Evolutionary conservation across 805 yeast genomes (phyloP), one percentile per base, ranked within the genome.

Genomic region (Wickerhamiella sergipiensis): DNA sequence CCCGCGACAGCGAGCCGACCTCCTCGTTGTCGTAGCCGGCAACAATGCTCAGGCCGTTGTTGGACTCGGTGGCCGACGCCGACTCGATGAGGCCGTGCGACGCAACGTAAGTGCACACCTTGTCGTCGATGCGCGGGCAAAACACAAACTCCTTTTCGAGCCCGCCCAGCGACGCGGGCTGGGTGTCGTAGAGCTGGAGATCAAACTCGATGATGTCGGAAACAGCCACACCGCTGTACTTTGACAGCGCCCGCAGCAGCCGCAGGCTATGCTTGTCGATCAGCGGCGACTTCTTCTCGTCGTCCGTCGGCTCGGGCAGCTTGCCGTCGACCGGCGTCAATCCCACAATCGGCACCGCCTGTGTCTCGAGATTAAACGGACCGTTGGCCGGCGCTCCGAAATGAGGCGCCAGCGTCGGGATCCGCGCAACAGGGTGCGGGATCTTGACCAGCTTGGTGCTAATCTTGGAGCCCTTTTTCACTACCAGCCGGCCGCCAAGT

Each of bases 401-500:
- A 68, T 86, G 95, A 3, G 89, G 89, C 6, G 95, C 95, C 61
- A 87, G 71, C 1, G 90, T 76, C 5, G 95, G 94, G 50, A 86
- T 83, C 58, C 80, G 80, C 13, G 89, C 95, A 59, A 86, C 57
- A 19, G 73, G 74, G 54, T 66, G 63, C 9, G 70, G 69, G 29
- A 68, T 57, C 18, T 63, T 63, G 18, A 70, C 70, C 15, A 70
- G 64, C 59, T 65, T 65, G 46, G 68, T 60, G 49, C 57, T 52
- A 52, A 67, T 59, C 2, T 57, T 48, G 38, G 45, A 61, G 43
- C 63, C 65, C 39, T 65, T 65, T 57, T 71, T 75, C 49, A 78
- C 76, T 49, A 84, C 69, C 22, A 86, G 75, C 53, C 86, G 73
- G 45, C 95, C 95, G 48, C 88, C 95, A 54, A 86, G 65, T 45